Conservation (phyloP, 495 filamentous ascomycete species). For the Aspergillus cristatus region DNA sequence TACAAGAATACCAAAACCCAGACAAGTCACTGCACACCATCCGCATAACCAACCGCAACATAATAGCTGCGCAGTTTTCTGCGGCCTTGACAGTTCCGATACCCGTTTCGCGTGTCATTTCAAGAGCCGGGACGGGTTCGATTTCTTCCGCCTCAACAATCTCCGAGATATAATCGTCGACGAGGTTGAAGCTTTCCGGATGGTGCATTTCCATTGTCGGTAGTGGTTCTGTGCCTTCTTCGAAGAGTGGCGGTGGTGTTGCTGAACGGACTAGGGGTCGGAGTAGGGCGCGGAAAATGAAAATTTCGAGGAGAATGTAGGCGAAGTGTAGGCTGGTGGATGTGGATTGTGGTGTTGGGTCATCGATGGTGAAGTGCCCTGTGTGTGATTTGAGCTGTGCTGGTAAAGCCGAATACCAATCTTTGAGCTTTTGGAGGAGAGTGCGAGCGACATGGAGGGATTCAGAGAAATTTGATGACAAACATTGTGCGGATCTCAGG, state of each 20-base stretch:
- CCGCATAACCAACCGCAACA: constrained; percentile 8
- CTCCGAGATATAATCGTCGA: constrained; percentile 6
- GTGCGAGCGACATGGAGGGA: constrained; percentile 9
- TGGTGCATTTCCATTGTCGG: too few relatives aligned
- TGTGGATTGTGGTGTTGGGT: constrained; percentile 1
- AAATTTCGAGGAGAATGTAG: constrained; percentile 9
- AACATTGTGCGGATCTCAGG: constrained; percentile 6
- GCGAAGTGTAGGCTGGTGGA: constrained; percentile 8
- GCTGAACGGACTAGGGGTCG: constrained; percentile 10
- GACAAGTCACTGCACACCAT: constrained; percentile 7
- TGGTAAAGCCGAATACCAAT: constrained; percentile 9
- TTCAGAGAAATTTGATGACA: constrained; percentile 7
- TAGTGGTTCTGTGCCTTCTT: constrained; percentile 2
- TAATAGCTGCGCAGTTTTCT: constrained; percentile 11
- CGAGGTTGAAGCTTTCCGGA: background rate
- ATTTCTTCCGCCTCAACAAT: constrained; percentile 5
- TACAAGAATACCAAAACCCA: constrained; percentile 13
- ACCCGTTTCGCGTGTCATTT: constrained; percentile 7
- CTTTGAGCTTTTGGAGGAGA: constrained; percentile 5
- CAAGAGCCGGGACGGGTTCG: constrained; percentile 6
- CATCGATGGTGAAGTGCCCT: constrained; percentile 1
- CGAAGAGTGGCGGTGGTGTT: constrained; percentile 7
- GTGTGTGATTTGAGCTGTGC: background rate
- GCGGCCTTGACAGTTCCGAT: constrained; percentile 10
- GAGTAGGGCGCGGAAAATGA: constrained; percentile 10